Base-by-base conservation (phyloP, 2,329 filamentous ascomycete genomes). In the Blastomyces gilchristii region DNA sequence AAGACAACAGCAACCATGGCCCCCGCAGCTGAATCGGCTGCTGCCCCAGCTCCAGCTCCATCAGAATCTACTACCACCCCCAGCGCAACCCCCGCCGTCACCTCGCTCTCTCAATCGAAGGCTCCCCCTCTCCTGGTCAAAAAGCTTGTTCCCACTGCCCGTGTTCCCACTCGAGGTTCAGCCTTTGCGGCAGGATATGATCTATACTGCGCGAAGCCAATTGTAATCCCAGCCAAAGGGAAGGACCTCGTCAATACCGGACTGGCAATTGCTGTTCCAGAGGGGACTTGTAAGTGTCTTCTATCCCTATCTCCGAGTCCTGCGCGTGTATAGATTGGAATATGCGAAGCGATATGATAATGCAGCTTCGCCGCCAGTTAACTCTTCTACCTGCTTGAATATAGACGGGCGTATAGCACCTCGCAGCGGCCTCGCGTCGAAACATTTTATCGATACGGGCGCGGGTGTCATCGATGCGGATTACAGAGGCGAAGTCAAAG, bases 401-500 rank as follows among this genome's bases (percentile, higher is more conserved):
- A 53, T 58, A 93, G 90, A 97, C 74, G 93, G 93, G 68, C 88
- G 92, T 63, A 86, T 96, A 62, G 92, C 92, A 2, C 92, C 92
- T 11, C 89, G 92, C 67, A 94, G 90, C n/a, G 91, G 91, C 58
- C 87, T 96, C 45, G 93, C 93, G 2, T 82, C 87, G 65, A 99
- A 99, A 80, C 86, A 97, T 79, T 94, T 92, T 78, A 97, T 99
- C 74, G 91, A 97, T 76, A 94, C 90, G 0, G 91, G 95, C 66
- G 94, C 94, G 0, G 94, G 94, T 62, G 94, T 99, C 67, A 97
- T 99, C 70, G 94, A 99, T 76, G 92, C 93, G 43, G 94, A 99
- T 77, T 99, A 99, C 80, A 85, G 94, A 45, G 94, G 94, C 25
- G 89, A 89, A 69, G 88, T 99, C 71, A 96, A 95, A 81, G 89